Evolutionary conservation across 176 grass and related monocot species (phyloP), one percentile per base, ranked within the genome.

Genomic region (Bolboschoenus planiculmis): DNA sequence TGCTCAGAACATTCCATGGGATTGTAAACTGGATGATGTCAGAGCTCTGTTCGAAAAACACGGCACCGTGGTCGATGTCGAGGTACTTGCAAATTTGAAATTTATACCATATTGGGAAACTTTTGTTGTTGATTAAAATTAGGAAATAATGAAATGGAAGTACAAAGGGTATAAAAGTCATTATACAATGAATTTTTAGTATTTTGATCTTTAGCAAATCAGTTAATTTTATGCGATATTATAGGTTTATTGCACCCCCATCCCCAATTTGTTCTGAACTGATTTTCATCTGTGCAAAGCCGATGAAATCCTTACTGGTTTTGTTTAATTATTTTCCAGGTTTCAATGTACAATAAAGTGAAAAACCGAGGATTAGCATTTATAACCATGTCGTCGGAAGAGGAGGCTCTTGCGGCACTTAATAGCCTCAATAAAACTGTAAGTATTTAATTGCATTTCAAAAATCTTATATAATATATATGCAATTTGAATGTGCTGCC

Each of bases 281-380:
- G 30, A 50, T 30, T 30, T 31, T 50, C 34, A 18, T 75, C 0
- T 75, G 13, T 30, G 43, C 5, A 4, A 47, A 83, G 7, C 34
- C 15, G 47, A 51, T 51, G 61, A 31, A 51, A 20, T 39, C 61
- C 53, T 78, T 74, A 24, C 30, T 60, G 24, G 50, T 23, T 85
- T 61, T 58, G 20, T 85, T 75, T 37, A n/a, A n/a, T n/a, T n/a
- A n/a, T 46, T 85, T 1, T 39, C 16, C 82, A 99, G 96, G 84
- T 95, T 83, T 93, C 89, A 51, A 99, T 95, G 96, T 82, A 99
- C 83, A 93, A 79, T 43, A 76, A 89, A 31, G 88, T 27, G 39
- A 95, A 83, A 93, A 99, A 99, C 80, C 88, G 96, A 90, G 96
- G 96, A 81, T 86, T 95, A 85, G 96, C 86, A 83, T 99, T 99